Conservation (phyloP, 2,329 filamentous ascomycete genomes). For the Aspergillus pseudotamarii region DNA sequence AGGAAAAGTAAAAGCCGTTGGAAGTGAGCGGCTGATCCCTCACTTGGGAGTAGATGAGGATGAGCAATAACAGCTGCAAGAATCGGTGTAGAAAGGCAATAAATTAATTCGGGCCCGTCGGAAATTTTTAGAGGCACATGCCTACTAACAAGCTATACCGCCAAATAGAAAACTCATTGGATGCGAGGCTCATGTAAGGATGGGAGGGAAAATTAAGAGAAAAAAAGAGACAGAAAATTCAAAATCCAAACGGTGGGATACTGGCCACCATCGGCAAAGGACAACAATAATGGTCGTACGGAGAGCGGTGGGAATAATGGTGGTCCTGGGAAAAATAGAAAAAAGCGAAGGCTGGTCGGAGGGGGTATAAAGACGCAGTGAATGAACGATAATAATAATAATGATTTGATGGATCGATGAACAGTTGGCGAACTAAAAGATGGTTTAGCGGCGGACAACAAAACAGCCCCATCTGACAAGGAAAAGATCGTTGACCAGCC, state of each 20-base stretch:
- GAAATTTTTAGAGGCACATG: constrained; percentile 8
- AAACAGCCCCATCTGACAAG: constrained; percentile 9
- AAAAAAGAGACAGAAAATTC: constrained; percentile 4
- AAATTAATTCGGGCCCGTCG: constrained; percentile 1
- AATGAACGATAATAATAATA: background rate
- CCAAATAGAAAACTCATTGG: constrained; percentile 6
- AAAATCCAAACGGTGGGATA: constrained; percentile 11
- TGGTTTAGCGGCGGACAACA: constrained; percentile 13
- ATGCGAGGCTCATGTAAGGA: background rate
- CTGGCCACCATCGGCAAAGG: background rate
- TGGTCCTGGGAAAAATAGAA: background rate
- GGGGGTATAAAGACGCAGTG: constrained; percentile 1
- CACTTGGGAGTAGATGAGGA: constrained; percentile 22
- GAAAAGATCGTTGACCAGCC: constrained; percentile 7
- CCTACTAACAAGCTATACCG: constrained; percentile 10
- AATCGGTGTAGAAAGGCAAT: constrained; percentile 4
- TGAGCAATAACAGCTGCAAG: constrained; percentile 1
- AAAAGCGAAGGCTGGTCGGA: constrained; percentile 31
- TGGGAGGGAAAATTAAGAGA: constrained; percentile 6
- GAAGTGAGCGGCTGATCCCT: constrained; percentile 29
- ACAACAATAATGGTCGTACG: constrained; percentile 11
- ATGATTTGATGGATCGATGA: background rate
- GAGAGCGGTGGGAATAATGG: background rate
- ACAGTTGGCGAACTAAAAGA: constrained; percentile 6
- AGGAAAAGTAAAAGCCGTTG: constrained; percentile 15